Conservation (phyloP, 306 rosid species). For the Castanea sativa region DNA sequence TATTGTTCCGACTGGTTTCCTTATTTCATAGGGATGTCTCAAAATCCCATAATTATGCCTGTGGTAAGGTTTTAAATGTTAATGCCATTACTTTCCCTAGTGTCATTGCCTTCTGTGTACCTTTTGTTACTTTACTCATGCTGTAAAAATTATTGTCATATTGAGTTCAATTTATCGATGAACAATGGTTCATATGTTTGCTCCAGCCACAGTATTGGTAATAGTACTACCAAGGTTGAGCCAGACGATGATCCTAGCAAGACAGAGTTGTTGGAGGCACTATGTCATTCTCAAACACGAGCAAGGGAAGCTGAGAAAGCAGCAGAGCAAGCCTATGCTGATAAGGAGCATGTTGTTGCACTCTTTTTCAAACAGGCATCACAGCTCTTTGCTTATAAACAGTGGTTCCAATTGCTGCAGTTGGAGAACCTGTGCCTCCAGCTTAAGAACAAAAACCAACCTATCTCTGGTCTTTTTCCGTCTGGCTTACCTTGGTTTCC, state of each 20-base stretch:
- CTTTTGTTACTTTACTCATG: not conserved
- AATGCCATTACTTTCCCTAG: not conserved
- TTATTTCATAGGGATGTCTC: not conserved
- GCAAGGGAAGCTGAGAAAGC: slow-evolving; percentile 91
- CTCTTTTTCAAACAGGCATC: slow-evolving; percentile 85
- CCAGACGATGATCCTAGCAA: slow-evolving; percentile 34
- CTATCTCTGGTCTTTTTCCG: slow-evolving; percentile 44
- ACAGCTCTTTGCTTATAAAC: slow-evolving; percentile 82
- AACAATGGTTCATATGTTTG: slow-evolving; percentile 12
- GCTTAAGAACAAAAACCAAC: slow-evolving; percentile 54
- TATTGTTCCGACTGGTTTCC: not conserved
- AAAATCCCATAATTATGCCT: not conserved
- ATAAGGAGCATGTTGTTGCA: slow-evolving; percentile 75
- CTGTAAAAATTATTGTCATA: slow-evolving; percentile 16
- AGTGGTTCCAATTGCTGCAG: slow-evolving; percentile 80
- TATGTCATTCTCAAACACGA: slow-evolving; percentile 87
- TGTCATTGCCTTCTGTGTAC: not conserved
- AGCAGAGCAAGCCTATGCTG: slow-evolving; percentile 67
- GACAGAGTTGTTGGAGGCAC: slow-evolving; percentile 76
- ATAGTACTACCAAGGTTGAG: slow-evolving; percentile 28
- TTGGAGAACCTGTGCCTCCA: slow-evolving; percentile 78
- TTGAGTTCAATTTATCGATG: slow-evolving; percentile 9
- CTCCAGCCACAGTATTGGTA: slow-evolving; percentile 42
- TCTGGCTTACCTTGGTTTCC: slow-evolving; percentile 46
- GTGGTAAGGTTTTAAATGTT: not conserved